A percentile compares a stretch with the other conserved stretches of the same genome.
phyloP scores from a whole-genome alignment of 2,329 filamentous ascomycete species.

The Arthroderma uncinatum region DNA sequence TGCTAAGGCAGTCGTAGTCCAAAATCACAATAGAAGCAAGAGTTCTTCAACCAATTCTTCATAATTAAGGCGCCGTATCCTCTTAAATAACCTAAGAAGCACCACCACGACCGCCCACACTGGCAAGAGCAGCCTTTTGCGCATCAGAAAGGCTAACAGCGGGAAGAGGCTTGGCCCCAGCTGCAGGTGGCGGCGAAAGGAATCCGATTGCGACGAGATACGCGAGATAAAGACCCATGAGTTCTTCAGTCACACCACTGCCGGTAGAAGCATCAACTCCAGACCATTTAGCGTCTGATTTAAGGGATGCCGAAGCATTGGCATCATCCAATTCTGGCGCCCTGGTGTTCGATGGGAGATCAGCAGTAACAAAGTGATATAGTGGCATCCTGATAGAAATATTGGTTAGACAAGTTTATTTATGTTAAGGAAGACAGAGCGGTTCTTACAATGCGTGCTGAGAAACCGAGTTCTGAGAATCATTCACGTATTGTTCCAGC shows the following conservation, averaged over 20 bases:
- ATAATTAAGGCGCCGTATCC: neutral
- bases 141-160: conserved; percentile 29
- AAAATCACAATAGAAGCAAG: neutral
- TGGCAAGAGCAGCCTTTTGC: conserved; percentile 35
- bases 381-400: conserved; percentile 45
- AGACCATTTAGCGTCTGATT: conserved; percentile 49
- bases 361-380: conserved; percentile 60
- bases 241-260: conserved; percentile 45
- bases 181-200: conserved; percentile 38
- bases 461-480: conserved; percentile 55
- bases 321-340: conserved; percentile 64
- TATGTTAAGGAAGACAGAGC: conserved; percentile 9
- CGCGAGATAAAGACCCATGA: conserved; percentile 48
- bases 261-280: conserved; percentile 42
- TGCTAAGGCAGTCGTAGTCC: no score
- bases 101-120: conserved; percentile 40
- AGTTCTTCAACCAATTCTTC: neutral
- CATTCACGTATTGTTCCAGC: conserved; percentile 57
- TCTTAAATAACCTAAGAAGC: neutral
- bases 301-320: conserved; percentile 56
- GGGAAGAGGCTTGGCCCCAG: conserved; percentile 32
- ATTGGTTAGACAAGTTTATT: conserved; percentile 17
- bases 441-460: conserved; percentile 35
- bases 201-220: conserved; percentile 52
- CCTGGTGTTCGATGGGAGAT: conserved; percentile 58